Evolutionary conservation across 2,329 filamentous ascomycete species (phyloP).

Genomic region (Delphinella strobiligena): DNA sequence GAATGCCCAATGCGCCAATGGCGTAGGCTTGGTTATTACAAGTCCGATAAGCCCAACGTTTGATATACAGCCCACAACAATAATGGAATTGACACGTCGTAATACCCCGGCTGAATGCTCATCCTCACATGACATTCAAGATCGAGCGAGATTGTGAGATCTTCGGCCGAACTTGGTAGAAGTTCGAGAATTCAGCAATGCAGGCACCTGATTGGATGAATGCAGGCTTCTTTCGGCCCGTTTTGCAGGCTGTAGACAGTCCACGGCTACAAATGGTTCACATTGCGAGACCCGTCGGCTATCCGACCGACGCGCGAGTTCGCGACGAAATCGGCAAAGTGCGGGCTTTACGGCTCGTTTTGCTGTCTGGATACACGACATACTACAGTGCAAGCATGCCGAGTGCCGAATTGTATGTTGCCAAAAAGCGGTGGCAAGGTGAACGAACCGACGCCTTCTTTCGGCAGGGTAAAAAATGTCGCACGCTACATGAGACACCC

Average conservation of each 20-base stretch:
- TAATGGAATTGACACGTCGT: background rate
- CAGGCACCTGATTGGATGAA: slow-evolving; percentile 1
- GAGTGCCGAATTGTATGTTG: slow-evolving; percentile 6
- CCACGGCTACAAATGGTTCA: slow-evolving; percentile 2
- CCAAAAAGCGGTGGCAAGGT: slow-evolving; percentile 1
- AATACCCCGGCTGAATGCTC: background rate
- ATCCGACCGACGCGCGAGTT: slow-evolving; percentile 6
- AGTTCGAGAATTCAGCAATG: slow-evolving; percentile 1
- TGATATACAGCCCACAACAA: background rate
- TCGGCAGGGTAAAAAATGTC: slow-evolving; percentile 6
- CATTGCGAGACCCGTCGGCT: slow-evolving; percentile 1
- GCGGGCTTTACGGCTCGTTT: background rate
- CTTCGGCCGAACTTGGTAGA: background rate
- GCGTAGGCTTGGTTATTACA: background rate
- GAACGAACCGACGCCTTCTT: background rate
- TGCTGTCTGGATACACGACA: slow-evolving; percentile 1
- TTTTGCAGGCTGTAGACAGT: background rate
- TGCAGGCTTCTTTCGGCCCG: slow-evolving; percentile 4
- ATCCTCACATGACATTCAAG: too few relatives aligned
- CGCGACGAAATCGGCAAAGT: slow-evolving; percentile 2
- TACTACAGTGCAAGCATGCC: slow-evolving; percentile 3
- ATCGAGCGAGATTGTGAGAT: background rate
- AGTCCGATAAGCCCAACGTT: background rate
- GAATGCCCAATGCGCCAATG: background rate
- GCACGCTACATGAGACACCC: background rate